phyloP scores from a whole-genome alignment of 2,329 filamentous ascomycete genomes.

The Gremmenia infestans region DNA sequence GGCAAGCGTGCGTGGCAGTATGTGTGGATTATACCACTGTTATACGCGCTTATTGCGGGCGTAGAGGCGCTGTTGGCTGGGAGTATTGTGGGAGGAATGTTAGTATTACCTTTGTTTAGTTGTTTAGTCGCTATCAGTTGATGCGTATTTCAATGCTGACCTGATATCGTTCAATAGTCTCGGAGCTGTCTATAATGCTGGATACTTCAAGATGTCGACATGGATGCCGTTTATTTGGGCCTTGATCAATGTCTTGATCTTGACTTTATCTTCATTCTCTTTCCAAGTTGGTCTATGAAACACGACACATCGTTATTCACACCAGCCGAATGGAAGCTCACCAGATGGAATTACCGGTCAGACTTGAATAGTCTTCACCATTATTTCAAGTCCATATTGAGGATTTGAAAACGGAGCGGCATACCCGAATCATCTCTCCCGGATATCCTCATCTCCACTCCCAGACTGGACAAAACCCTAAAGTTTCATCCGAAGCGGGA shows the following conservation, averaged over 20 bases:
- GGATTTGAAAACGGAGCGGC: too few species aligned
- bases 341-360: too few species aligned
- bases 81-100: slow-evolving; percentile 63
- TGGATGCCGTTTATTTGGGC: slow-evolving; percentile 71
- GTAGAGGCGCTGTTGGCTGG: slow-evolving; percentile 62
- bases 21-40: slow-evolving; percentile 53
- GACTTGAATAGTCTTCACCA: too few species aligned
- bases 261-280: slow-evolving; percentile 66
- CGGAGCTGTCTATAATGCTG: slow-evolving; percentile 61
- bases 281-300: slow-evolving; percentile 62
- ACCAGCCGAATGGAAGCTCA: neutral
- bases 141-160: slow-evolving; percentile 5
- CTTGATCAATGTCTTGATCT: slow-evolving; percentile 59
- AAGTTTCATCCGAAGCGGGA: slow-evolving; percentile 74
- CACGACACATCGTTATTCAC: neutral
- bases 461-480: slow-evolving; percentile 52
- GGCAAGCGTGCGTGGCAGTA: slow-evolving; percentile 31
- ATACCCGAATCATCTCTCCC: too few species aligned
- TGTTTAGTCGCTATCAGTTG: neutral
- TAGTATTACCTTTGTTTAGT: slow-evolving; percentile 30
- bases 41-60: slow-evolving; percentile 56
- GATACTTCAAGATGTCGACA: slow-evolving; percentile 68
- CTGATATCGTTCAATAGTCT: slow-evolving; percentile 39
- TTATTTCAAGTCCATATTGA: too few species aligned
- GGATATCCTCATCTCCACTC: slow-evolving; percentile 36